Percentiles rank a stretch among this genome's conserved stretches.
phyloP scores from a whole-genome alignment of 2,329 filamentous ascomycete species.

The Alternaria sp. region DNA sequence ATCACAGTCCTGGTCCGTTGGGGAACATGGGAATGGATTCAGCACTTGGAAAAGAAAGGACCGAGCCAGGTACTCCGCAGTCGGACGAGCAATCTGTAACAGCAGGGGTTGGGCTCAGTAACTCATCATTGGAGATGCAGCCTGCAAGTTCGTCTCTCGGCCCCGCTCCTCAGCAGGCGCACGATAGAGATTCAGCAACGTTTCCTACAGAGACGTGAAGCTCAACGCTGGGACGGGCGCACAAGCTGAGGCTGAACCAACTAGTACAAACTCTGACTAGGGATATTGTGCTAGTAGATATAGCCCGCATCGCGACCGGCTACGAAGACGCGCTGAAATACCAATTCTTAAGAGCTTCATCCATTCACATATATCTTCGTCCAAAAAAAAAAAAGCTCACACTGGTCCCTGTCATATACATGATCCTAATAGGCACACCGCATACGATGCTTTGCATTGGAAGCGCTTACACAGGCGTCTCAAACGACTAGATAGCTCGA shows the following conservation, averaged over 20 bases:
- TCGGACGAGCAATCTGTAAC: neutral
- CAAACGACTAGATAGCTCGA: neutral
- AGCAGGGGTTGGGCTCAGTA: neutral
- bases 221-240: neutral
- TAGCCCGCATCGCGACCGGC: neutral
- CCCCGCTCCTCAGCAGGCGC: neutral
- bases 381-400: no score
- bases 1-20: neutral
- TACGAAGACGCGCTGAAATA: neutral
- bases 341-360: neutral
- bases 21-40: neutral
- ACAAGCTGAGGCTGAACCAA: neutral
- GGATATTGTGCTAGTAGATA: neutral
- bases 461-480: neutral
- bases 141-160: neutral
- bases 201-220: neutral
- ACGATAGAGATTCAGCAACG: neutral
- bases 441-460: neutral
- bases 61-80: neutral
- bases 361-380: neutral
- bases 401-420: neutral
- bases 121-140: no score
- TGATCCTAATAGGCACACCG: neutral
- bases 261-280: neutral
- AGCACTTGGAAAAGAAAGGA: neutral